Evolutionary conservation across 2,329 filamentous ascomycete species (phyloP).

Genomic region (Alternaria ethzedia): DNA sequence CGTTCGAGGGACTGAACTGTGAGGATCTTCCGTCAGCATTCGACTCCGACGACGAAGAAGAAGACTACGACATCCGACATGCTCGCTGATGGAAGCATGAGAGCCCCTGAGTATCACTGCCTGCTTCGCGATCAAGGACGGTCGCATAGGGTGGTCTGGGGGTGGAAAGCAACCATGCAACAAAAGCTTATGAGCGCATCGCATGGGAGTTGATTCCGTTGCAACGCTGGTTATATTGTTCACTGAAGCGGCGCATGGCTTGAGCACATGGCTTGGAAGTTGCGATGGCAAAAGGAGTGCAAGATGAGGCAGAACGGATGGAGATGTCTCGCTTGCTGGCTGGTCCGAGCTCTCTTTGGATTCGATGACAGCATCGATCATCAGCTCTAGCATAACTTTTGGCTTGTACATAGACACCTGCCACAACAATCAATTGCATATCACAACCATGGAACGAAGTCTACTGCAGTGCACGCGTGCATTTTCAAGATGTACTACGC

Average conservation of each 20-base stretch:
- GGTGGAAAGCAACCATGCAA: background rate
- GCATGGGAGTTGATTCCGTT: background rate
- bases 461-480: constrained; percentile 18
- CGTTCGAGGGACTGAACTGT: constrained; percentile 13
- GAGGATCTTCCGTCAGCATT: constrained; percentile 30
- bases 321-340: background rate
- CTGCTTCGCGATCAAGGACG: background rate
- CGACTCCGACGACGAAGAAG: constrained; percentile 31
- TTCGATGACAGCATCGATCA: constrained; percentile 13
- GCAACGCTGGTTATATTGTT: background rate
- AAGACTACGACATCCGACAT: background rate
- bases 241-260: background rate
- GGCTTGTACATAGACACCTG: background rate
- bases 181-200: background rate
- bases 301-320: background rate
- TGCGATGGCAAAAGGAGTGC: background rate
- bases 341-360: constrained; percentile 5
- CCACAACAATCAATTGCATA: constrained; percentile 5
- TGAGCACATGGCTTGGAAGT: background rate
- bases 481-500: constrained; percentile 8
- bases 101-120: background rate
- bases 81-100: background rate
- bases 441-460: constrained; percentile 21
- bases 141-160: background rate
- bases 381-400: background rate